Conservation (phyloP, 441 rosid genomes). For the Hura crepitans region DNA sequence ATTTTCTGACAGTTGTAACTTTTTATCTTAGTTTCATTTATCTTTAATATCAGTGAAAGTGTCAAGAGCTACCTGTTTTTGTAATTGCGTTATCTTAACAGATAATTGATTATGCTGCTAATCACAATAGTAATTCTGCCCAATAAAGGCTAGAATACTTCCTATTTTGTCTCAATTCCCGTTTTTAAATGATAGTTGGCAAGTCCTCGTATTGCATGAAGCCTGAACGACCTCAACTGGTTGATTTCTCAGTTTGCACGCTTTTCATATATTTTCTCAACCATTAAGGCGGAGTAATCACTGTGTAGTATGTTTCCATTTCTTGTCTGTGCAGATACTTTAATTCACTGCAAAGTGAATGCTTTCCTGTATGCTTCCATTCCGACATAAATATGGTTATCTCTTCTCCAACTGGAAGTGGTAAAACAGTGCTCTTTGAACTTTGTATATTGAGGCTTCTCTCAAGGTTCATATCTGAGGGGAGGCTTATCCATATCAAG, state of each 20-base stretch:
- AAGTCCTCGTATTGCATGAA: background rate
- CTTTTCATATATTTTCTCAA: background rate
- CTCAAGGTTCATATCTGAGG: conserved; percentile 62
- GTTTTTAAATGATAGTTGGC: background rate
- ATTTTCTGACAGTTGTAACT: conserved; percentile 7
- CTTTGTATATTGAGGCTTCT: conserved; percentile 88
- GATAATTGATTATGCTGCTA: background rate
- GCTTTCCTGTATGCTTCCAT: conserved; percentile 76
- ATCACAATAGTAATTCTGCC: background rate
- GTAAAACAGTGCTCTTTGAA: conserved; percentile 94
- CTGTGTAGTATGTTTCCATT: conserved; percentile 13
- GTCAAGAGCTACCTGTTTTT: background rate
- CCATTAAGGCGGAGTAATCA: background rate
- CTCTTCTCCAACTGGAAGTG: conserved; percentile 98
- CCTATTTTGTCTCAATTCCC: background rate
- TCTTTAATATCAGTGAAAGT: conserved; percentile 2
- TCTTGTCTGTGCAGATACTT: conserved; percentile 59
- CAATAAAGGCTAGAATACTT: background rate
- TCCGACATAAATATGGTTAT: conserved; percentile 88
- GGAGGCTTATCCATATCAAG: conserved; percentile 56
- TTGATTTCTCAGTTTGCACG: background rate
- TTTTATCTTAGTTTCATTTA: background rate
- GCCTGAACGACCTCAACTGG: background rate
- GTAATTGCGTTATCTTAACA: background rate
- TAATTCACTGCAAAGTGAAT: conserved; percentile 93